Evolutionary conservation across 2,329 filamentous ascomycete species (phyloP).

Genomic region (Onygenales sp.): DNA sequence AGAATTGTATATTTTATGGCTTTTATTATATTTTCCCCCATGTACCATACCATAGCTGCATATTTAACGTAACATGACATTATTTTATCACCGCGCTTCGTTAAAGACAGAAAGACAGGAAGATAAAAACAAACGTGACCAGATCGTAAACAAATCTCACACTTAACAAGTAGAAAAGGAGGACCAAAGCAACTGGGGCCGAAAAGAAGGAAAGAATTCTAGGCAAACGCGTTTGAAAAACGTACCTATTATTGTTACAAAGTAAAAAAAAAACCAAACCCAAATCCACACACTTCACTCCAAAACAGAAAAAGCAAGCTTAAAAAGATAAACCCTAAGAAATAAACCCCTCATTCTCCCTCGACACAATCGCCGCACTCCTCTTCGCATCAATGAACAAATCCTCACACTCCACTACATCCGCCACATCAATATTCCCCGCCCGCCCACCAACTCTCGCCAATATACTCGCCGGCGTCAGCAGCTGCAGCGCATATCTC

Average conservation of each 20-base stretch:
- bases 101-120: background rate
- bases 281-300: background rate
- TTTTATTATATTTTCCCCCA: background rate
- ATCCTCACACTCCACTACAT: conserved; percentile 73
- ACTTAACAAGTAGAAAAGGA: background rate
- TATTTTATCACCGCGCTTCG: background rate
- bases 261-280: background rate
- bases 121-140: background rate
- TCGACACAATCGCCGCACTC: conserved; percentile 62
- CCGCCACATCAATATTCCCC: conserved; percentile 62
- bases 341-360: conserved; percentile 57
- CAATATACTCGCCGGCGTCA: conserved; percentile 84
- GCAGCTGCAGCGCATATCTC: conserved; percentile 83
- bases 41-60: background rate
- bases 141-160: background rate
- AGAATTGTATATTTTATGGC: background rate
- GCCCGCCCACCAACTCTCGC: conserved; percentile 71
- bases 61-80: too few species aligned
- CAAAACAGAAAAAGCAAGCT: background rate
- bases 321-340: conserved; percentile 33
- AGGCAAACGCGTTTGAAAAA: background rate
- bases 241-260: background rate
- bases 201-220: background rate
- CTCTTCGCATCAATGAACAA: conserved; percentile 74
- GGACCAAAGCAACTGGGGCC: background rate